Evolutionary conservation across 352 stramenopile species (phyloP), one percentile per base, ranked within the genome.

Genomic region (Phytopythium sindhum): DNA sequence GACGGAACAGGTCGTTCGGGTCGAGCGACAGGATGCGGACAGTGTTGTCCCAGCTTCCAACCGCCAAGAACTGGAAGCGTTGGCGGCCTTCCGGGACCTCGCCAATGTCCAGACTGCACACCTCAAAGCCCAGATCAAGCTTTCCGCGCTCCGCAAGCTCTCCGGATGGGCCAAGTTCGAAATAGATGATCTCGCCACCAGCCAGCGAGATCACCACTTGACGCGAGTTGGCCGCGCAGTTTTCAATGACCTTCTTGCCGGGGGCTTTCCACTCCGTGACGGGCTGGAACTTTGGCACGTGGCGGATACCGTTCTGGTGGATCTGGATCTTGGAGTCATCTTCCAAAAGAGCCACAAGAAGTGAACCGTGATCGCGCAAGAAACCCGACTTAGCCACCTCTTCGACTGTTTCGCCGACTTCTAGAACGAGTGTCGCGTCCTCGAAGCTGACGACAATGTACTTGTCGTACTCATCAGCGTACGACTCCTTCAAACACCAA

Each of bases 391-490:
- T 92, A 26, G 89, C 94, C 26, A 99, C 96, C 79, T 99, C 96
- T 76, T 99, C 97, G 0, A 99, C 97, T 2, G 89, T 98, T 39
- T 99, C 97, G 19, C 97, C 97, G 45, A 99, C 95, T 60, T 92
- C 88, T 11, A 99, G 79, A 17, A 99, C 97, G 29, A 99, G 86
- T 21, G 97, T 99, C 44, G 97, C 97, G 69, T 99, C 98, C 65
- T 97, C 95, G 79, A 99, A 99, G 53, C 92, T 99, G n/a, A 99
- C 97, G 17, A 99, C 95, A 70, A 99, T 99, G 70, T 98, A 99
- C 68, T 93, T 92, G 68, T 93, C 85, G 41, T 82, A 77, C 12
- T 70, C 64, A 61, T 92, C 82, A 19, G 74, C 65, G 53, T 90
- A 90, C 10, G 83, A 93, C 52, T 97, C 90, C 50, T 96, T 93